Conservation (phyloP, 2,329 filamentous ascomycete species). For the Leptosphaerulina australis region DNA sequence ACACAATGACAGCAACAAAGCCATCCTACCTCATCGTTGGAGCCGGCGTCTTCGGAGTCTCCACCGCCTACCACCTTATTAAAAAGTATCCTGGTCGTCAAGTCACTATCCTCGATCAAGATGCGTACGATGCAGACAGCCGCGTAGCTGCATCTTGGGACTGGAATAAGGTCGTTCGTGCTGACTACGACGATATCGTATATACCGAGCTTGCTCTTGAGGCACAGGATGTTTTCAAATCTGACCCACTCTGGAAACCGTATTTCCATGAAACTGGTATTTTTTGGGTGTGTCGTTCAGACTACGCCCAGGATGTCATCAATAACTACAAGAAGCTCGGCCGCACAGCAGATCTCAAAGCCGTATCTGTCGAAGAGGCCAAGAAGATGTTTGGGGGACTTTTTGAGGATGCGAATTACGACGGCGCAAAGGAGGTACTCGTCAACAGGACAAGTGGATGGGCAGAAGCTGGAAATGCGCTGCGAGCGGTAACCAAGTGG, state of each 20-base stretch:
- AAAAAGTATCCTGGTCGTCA: slow-evolving; percentile 50
- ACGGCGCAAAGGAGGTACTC: slow-evolving; percentile 63
- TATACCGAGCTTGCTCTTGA: slow-evolving; percentile 71
- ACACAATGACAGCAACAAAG: slow-evolving; percentile 37
- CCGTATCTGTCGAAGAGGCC: slow-evolving; percentile 57
- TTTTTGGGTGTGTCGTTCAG: slow-evolving; percentile 50
- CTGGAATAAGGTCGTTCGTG: slow-evolving; percentile 74
- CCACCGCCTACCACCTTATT: slow-evolving; percentile 49
- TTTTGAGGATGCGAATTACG: slow-evolving; percentile 66
- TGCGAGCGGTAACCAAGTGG: slow-evolving; percentile 61
- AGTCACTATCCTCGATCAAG: slow-evolving; percentile 50
- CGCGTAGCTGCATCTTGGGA: slow-evolving; percentile 69
- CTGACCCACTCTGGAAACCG: slow-evolving; percentile 61
- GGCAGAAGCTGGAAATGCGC: slow-evolving; percentile 65
- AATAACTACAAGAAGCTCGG: slow-evolving; percentile 59
- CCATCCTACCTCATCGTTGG: slow-evolving; percentile 46
- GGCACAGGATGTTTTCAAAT: slow-evolving; percentile 66
- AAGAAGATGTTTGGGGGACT: slow-evolving; percentile 64
- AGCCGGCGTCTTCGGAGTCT: slow-evolving; percentile 48
- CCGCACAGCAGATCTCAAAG: slow-evolving; percentile 53
- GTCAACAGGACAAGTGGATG: slow-evolving; percentile 67
- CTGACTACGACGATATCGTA: slow-evolving; percentile 68
- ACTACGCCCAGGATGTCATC: slow-evolving; percentile 57
- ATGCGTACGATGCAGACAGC: slow-evolving; percentile 40
- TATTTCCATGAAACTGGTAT: slow-evolving; percentile 61